Conservation (phyloP, 352 stramenopile species). For the Phytophthora citricola region DNA sequence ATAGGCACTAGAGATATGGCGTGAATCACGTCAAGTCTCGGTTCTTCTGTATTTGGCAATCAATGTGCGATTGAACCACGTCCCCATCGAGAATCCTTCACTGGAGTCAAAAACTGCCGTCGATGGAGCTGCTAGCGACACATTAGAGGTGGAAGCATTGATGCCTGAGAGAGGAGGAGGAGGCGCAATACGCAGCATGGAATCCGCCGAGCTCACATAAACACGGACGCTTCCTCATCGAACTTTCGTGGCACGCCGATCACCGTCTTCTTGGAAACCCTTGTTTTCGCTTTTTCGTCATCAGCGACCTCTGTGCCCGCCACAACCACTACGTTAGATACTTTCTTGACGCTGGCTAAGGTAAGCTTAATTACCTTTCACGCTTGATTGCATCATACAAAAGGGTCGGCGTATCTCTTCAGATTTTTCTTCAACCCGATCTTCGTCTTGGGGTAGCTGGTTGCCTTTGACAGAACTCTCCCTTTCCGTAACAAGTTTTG, state of each 20-base stretch:
- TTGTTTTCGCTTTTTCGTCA: background rate
- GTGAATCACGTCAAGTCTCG: constrained; percentile 1
- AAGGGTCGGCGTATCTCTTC: constrained; percentile 18
- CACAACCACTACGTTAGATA: background rate
- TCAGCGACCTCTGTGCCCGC: constrained; percentile 5
- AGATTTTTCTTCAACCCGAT: constrained; percentile 13
- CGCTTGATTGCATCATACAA: constrained; percentile 24
- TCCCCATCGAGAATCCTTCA: constrained; percentile 42
- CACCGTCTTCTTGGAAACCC: constrained; percentile 9
- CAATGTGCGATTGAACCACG: constrained; percentile 46
- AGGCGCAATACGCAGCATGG: constrained; percentile 11
- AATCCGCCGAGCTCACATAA: constrained; percentile 1
- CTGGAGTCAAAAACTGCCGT: constrained; percentile 40
- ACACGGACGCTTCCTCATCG: constrained; percentile 1
- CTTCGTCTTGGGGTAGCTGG: constrained; percentile 1
- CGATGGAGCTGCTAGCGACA: background rate
- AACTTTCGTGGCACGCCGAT: constrained; percentile 26
- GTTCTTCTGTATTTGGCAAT: constrained; percentile 16
- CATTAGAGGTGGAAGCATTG: background rate
- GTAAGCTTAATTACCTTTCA: constrained; percentile 26
- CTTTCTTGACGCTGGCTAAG: background rate
- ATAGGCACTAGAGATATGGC: background rate
- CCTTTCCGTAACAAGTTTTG: constrained; percentile 3
- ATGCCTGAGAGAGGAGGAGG: background rate
- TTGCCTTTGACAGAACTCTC: too few relatives aligned